Base-by-base conservation (phyloP, 1,139 yeast genomes). In the Cylindricascospora bacillispora region DNA sequence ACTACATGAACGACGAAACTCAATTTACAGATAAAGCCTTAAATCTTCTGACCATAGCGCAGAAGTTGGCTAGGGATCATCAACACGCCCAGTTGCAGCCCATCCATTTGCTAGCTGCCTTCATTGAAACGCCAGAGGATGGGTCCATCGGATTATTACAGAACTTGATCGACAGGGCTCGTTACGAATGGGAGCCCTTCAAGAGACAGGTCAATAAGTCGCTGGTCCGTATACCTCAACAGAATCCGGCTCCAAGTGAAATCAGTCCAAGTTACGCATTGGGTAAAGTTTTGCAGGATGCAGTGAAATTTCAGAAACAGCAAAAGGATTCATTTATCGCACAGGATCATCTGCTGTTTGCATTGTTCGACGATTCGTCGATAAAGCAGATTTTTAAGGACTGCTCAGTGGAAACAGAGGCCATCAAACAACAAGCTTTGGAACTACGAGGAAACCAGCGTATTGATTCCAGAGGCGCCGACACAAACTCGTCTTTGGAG, bases 1-100 rank as follows among this genome's bases (percentile, higher is more conserved):
- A 10, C 21, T 18, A 16, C 5, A 60, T 60, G 65, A 49, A 50
- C 50, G 65, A 74, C 52, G 77, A 78, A 54, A 63, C 85, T 34
- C 81, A 77, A 63, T 79, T 83, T 46, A 89, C 99, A 37, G 97
- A 92, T 54, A 81, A 92, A 58, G 97, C 95, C 29, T 71, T 82
- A 48, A 74, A 70, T 38, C 72, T 86, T 40, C 67, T 92, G 30
- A 77, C 79, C 45, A 67, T 70, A 49, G 93, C 97, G 32, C 72
- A 76, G 37, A 72, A 78, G 51, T 59, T 89, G 39, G 95, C 95
- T 24, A 69, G 73, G 47, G 93, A 83, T 41, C 85, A 83, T 49
- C 66, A 79, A 33, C 86, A 89, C 57, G 65, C 92, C 7, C 92
- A 82, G 49, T 63, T 92, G 39, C 60, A 72, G 33, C 98, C 98